phyloP scores from a whole-genome alignment of 176 grass and related monocot species.

The Saccharum spontaneum region DNA sequence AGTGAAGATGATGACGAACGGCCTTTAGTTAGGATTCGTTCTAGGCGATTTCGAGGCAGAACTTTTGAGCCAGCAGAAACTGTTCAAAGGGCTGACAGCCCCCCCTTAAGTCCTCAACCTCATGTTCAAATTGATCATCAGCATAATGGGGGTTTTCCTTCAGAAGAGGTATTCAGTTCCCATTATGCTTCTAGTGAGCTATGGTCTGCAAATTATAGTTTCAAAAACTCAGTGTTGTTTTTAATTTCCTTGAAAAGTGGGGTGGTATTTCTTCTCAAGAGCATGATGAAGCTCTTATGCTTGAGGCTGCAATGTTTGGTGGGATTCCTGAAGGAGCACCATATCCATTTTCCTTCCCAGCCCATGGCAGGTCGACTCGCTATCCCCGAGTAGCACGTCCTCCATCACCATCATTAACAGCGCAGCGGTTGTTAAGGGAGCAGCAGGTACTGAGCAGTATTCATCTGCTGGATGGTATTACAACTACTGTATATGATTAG shows the following conservation, averaged over 20 bases:
- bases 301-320: constrained; percentile 98
- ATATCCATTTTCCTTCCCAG: constrained; percentile 77
- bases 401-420: constrained; percentile 72
- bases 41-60: constrained; percentile 41
- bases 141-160: constrained; percentile 45
- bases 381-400: constrained; percentile 50
- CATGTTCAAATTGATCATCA: constrained; percentile 32
- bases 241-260: constrained; percentile 64
- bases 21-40: constrained; percentile 63
- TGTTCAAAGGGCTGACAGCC: constrained; percentile 33
- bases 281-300: constrained; percentile 97
- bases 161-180: constrained; percentile 64
- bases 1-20: constrained; percentile 73
- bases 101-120: constrained; percentile 38
- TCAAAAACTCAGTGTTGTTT: constrained; percentile 13
- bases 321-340: constrained; percentile 61
- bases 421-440: constrained; percentile 85
- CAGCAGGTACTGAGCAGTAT: constrained; percentile 66
- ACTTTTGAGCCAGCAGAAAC: constrained; percentile 36
- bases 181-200: constrained; percentile 2
- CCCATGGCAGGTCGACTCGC: constrained; percentile 23
- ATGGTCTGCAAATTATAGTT: constrained; percentile 7
- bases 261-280: constrained; percentile 93
- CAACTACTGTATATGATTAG: background rate
- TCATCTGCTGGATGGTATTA: background rate